phyloP scores from a whole-genome alignment of 2,329 filamentous ascomycete species.

The Alternaria alternata region DNA sequence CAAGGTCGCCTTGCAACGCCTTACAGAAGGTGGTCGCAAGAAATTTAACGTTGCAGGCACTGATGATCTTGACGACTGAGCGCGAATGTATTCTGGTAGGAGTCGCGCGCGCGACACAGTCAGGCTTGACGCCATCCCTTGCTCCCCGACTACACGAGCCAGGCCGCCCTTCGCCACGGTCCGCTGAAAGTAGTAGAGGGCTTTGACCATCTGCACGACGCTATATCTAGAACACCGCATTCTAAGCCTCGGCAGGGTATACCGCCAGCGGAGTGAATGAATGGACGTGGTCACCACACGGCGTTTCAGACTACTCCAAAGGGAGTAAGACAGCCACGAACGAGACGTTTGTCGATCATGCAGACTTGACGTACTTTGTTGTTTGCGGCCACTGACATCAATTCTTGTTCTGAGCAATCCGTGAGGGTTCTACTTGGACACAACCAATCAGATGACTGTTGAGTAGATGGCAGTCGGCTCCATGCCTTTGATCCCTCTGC shows the following conservation, averaged over 20 bases:
- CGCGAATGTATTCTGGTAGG: slow-evolving; percentile 41
- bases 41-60: slow-evolving; percentile 83
- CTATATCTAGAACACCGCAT: slow-evolving; percentile 43
- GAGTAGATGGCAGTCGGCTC: slow-evolving; percentile 41
- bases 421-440: slow-evolving; percentile 47
- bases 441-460: slow-evolving; percentile 47
- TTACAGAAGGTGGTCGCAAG: slow-evolving; percentile 82
- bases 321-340: slow-evolving; percentile 40
- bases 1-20: slow-evolving; percentile 87
- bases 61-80: slow-evolving; percentile 63
- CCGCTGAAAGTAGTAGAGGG: slow-evolving; percentile 40
- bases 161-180: slow-evolving; percentile 41
- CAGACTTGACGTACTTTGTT: slow-evolving; percentile 41
- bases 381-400: slow-evolving; percentile 49
- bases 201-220: slow-evolving; percentile 42
- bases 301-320: slow-evolving; percentile 39
- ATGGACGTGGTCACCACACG: slow-evolving; percentile 46
- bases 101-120: slow-evolving; percentile 41
- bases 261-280: slow-evolving; percentile 42
- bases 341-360: slow-evolving; percentile 46
- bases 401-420: slow-evolving; percentile 48
- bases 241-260: slow-evolving; percentile 38
- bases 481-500: slow-evolving; percentile 49
- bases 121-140: slow-evolving; percentile 43
- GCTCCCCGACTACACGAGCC: slow-evolving; percentile 43